phyloP scores from a whole-genome alignment of 2,329 filamentous ascomycete genomes.

The Metarhizium humberi region DNA sequence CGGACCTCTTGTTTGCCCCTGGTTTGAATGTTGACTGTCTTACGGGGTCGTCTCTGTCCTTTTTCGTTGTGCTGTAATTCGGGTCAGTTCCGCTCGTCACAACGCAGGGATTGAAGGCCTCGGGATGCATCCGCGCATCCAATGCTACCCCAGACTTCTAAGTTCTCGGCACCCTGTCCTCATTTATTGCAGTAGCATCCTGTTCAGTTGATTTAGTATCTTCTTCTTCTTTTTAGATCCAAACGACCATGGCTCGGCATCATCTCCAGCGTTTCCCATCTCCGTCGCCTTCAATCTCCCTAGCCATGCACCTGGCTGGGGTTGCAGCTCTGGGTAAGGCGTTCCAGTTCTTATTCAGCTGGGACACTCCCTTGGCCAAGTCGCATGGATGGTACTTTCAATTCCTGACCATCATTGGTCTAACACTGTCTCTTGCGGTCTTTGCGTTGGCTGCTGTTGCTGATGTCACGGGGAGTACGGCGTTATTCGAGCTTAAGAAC shows the following conservation, averaged over 20 bases:
- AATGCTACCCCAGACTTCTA: not conserved
- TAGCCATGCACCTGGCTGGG: constrained; percentile 49
- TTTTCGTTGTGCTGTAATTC: too few species aligned
- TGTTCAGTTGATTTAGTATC: not conserved
- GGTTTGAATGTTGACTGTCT: too few species aligned
- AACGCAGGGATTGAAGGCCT: not conserved
- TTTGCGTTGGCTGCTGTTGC: constrained; percentile 54
- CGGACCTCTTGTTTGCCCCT: too few species aligned
- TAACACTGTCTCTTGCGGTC: constrained; percentile 49
- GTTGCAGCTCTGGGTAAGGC: constrained; percentile 42
- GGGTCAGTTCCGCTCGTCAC: not conserved
- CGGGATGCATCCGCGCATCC: constrained; percentile 3
- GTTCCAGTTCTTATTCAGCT: constrained; percentile 40
- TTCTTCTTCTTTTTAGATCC: not conserved
- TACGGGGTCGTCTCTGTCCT: too few species aligned
- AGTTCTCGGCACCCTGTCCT: not conserved
- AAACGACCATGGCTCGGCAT: constrained; percentile 37
- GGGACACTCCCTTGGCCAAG: constrained; percentile 42
- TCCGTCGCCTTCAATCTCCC: constrained; percentile 55
- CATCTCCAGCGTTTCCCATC: constrained; percentile 57
- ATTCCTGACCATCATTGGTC: constrained; percentile 66
- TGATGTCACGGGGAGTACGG: constrained; percentile 49
- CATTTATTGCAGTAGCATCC: too few species aligned
- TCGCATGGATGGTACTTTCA: constrained; percentile 61
- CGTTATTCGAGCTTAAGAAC: constrained; percentile 61